Base-by-base conservation (phyloP, 441 rosid genomes). In the Jatropha podagrica region DNA sequence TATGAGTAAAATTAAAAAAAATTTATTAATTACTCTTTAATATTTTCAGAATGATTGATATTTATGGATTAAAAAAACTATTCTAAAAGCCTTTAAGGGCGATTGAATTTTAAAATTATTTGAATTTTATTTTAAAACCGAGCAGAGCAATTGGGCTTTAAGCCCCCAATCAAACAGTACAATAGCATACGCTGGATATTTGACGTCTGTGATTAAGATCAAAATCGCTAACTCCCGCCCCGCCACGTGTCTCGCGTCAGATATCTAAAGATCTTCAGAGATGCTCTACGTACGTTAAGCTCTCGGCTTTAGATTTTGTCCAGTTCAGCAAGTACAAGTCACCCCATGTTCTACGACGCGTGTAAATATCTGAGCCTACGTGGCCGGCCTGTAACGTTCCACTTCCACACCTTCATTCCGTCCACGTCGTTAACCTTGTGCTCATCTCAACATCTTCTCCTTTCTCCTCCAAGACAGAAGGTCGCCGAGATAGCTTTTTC, bases 281-380 rank as follows among this genome's bases (percentile, higher is more conserved):
- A 77, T 77, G 59, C 82, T 6, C 3, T 7, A 3, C 37, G 58
- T 38, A 58, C 55, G 61, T 41, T 7, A 42, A 80, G 80, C 86
- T 79, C 79, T 2, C 70, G 41, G 82, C 84, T 82, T 84, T 84
- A 64, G 88, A 86, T 86, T 84, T 78, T 71, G 79, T 80, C 90
- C 88, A 85, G 46, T 73, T 78, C 85, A 82, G 79, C 83, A 60
- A 44, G 0, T 15, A 66, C 5, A 4, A 8, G 5, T 68, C 37
- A 9, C 76, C 69, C 83, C 70, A 38, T 18, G 0, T 0, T 0
- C 9, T 2, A 7, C 17, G 38, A 77, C 75, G 85, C 79, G 81
- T 81, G 78, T 58, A 76, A 61, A 72, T 76, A 74, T 42, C 4
- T 3, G 17, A 6, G 69, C 69, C 71, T 5, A 78, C 83, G 68